phyloP scores from a whole-genome alignment of 139 green algal species.

The Picochlorum sp. region DNA sequence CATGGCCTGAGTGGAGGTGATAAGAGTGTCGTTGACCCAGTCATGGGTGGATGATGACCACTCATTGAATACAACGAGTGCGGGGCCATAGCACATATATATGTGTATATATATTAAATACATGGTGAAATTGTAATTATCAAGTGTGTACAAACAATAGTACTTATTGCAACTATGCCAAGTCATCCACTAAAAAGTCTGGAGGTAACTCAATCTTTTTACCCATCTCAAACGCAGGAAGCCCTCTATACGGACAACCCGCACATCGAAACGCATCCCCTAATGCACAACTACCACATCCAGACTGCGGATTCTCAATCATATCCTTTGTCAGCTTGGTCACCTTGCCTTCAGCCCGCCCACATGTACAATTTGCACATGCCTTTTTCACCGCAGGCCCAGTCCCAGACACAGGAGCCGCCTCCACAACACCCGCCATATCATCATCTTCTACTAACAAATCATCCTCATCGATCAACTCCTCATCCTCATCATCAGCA shows the following conservation, averaged over 20 bases:
- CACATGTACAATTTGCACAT: conserved; percentile 95
- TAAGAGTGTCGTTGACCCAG: conserved; percentile 1
- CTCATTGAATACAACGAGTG: no score
- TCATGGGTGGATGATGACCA: background rate
- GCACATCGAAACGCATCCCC: conserved; percentile 94
- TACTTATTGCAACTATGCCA: background rate
- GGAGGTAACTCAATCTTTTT: conserved; percentile 73
- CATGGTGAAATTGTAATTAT: background rate
- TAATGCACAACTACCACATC: conserved; percentile 84
- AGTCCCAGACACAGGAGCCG: conserved; percentile 51
- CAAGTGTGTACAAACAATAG: background rate
- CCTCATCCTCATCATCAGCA: conserved; percentile 57
- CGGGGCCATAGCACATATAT: background rate
- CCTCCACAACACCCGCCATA: conserved; percentile 24
- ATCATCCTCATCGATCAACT: conserved; percentile 87
- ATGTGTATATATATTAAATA: background rate
- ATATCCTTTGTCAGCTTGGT: conserved; percentile 74
- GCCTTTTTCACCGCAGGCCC: conserved; percentile 62
- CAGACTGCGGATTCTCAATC: conserved; percentile 83
- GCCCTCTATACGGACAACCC: conserved; percentile 86
- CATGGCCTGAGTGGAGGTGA: conserved; percentile 4
- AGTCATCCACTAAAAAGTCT: conserved; percentile 10
- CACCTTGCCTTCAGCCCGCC: conserved; percentile 72
- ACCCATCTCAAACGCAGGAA: conserved; percentile 85
- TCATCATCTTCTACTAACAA: conserved; percentile 82